Percentiles rank a stretch among this genome's conserved stretches.
Conservation (phyloP, 305 asterid species). For the Petunia hybrid region DNA sequence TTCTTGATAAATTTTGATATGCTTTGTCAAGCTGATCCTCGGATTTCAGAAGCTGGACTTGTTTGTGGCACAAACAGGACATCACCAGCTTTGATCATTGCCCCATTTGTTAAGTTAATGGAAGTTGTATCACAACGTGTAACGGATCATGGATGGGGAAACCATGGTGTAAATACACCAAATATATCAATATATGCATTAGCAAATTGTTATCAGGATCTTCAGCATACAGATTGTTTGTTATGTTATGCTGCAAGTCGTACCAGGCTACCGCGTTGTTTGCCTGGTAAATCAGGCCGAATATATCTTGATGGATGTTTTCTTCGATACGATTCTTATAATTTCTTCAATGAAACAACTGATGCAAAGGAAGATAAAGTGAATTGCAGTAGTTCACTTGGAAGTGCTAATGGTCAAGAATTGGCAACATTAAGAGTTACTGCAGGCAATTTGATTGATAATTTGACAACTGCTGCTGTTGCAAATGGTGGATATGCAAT, state of each 20-base stretch:
- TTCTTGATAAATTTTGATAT: not conserved
- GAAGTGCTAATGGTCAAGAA: constrained; percentile 40
- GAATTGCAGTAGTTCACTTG: constrained; percentile 59
- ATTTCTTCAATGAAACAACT: constrained; percentile 59
- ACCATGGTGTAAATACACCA: constrained; percentile 34
- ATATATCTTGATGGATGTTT: constrained; percentile 87
- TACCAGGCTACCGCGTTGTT: constrained; percentile 77
- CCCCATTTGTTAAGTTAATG: constrained; percentile 44
- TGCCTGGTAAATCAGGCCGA: constrained; percentile 65
- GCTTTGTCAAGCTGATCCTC: constrained; percentile 54
- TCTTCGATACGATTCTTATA: constrained; percentile 68
- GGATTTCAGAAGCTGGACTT: constrained; percentile 66
- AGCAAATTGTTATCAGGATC: constrained; percentile 70
- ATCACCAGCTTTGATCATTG: constrained; percentile 6
- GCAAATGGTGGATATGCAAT: constrained; percentile 54
- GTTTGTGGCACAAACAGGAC: constrained; percentile 60
- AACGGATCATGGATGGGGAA: constrained; percentile 56
- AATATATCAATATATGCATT: constrained; percentile 51
- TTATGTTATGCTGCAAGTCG: constrained; percentile 83
- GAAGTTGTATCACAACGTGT: constrained; percentile 60
- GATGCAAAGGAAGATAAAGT: constrained; percentile 50
- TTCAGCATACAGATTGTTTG: constrained; percentile 71
- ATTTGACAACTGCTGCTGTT: constrained; percentile 56
- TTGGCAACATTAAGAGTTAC: constrained; percentile 38
- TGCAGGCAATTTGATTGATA: constrained; percentile 51